Base-by-base conservation (phyloP, 208 protist genomes). In the Trypanosoma vivax region DNA sequence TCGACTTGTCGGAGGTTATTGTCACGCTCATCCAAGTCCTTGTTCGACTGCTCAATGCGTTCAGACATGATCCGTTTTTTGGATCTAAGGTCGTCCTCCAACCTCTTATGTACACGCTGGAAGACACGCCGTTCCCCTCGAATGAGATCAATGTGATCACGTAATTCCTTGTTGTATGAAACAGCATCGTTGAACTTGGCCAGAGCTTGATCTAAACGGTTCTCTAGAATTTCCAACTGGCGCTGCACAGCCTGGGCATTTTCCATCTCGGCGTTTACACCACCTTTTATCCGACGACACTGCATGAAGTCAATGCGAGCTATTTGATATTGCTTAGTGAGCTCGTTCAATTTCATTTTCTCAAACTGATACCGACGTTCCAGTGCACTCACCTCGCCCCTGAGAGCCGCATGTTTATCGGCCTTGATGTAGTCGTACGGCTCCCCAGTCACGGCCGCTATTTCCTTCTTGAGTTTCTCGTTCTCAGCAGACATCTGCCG, bases 141-240 rank as follows among this genome's bases (percentile, higher is more conserved):
- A 21, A 98, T 92, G 65, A 95, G 92, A 73, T 98, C 92, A 57
- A 98, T 98, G 49, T 94, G 63, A 51, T 97, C 96, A 33, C 95
- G 88, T 16, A 98, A 70, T 59, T 94, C 74, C 65, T 94, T 96
- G 74, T 98, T 98, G 66, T 90, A 76, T 23, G 92, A 83, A 14
- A 98, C 76, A 11, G 88, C 82, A 50, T 97, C 89, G 76, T 98
- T 98, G 69, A 97, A 98, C 75, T 96, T 97, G 21, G 94, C 78
- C 31, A 97, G 79, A 5, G 89, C 87, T 58, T 96, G 90, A 70
- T 98, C 95, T 9, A 98, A 74, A 11, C 95, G 76, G 64, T 95
- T 96, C 58, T 98, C 96, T 37, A 98, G 76, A 28, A 96, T 92
- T 40, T 90, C 72, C 11, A 98, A 88, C 74, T 97, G 94, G 23